Evolutionary conservation across 768 basidiomycete species (phyloP), one percentile per base, ranked within the genome.

Genomic region (Dioszegia aurantiaca): DNA sequence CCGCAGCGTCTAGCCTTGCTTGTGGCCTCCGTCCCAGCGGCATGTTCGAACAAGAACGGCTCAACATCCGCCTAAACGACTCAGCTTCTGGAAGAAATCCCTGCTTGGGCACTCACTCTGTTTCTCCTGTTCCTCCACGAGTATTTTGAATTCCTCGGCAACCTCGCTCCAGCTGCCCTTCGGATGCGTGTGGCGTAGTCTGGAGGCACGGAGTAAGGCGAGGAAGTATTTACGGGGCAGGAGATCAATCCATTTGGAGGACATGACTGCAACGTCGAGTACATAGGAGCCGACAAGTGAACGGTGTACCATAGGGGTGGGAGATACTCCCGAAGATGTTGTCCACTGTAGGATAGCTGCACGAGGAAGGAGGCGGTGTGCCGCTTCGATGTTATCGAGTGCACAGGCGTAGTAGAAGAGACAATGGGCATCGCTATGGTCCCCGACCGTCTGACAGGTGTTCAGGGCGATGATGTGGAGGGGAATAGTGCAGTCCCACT

Each of bases 371-470:
- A 30, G 28, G 27, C 16, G 46, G 17, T 28, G 17, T 8, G 46
- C 46, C 11, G 30, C 3, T 3, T 28, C 46, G 14, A 31, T 12
- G n/a, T 47, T 28, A 23, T 33, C 46, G 27, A 47, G 3, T 4
- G 8, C 28, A 23, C 46, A 47, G 27, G 46, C 46, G 9, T 11
- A 47, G 46, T 12, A 47, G 46, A 47, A 47, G 9, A 3, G 46
- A 31, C 31, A 4, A 47, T 30, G n/a, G 26, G 14, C 16, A 9
- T 31, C 16, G 27, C 27, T 3, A 5, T 21, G 6, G 27, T 14
- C 4, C 5, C 26, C n/a, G 28, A 28, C 46, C 19, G 28, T 2
- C 23, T n/a, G 46, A 8, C 6, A 23, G 27, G n/a, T 33, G 30
- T 30, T 26, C 11, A 47, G 46, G 4, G 3, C 31, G 27, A 47